A percentile compares a stretch with the other conserved stretches of the same genome.
These are phyloP conservation scores for Dalbergia cochinchinensis DNA, from an alignment of 306 rosid genomes.

Conservation along the genomic window DNA sequence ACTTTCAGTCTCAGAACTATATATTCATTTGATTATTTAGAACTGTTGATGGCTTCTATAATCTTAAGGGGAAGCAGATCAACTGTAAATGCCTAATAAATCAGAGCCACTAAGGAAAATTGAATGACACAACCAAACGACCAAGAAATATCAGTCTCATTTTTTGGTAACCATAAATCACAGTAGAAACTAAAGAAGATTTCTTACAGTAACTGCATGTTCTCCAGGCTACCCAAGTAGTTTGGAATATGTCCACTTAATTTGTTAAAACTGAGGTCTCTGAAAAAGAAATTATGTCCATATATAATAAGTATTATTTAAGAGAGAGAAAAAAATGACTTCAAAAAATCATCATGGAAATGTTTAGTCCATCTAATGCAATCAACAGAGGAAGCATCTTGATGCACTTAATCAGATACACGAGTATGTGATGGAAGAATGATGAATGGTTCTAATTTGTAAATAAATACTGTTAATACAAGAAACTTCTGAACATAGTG, in stretches of 20 bases:
- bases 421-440: background rate
- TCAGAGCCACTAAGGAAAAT: background rate
- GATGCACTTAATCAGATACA: background rate
- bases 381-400: conserved; percentile 5
- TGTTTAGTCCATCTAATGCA: background rate
- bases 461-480: background rate
- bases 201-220: conserved; percentile 48
- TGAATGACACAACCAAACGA: background rate
- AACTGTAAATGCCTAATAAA: background rate
- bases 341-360: conserved; percentile 29
- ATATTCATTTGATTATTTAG: background rate
- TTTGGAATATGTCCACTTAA: conserved; percentile 49
- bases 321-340: background rate
- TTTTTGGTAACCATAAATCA: background rate
- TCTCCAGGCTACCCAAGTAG: conserved; percentile 23
- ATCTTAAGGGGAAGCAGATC: background rate
- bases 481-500: background rate
- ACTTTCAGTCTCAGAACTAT: background rate
- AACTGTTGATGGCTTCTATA: conserved; percentile 10
- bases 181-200: background rate
- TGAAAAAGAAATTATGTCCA: conserved; percentile 37
- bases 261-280: conserved; percentile 56
- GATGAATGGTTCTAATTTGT: background rate
- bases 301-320: background rate
- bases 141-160: background rate